Base-by-base conservation (phyloP, 2,329 filamentous ascomycete species). In the Alternaria consortialis region DNA sequence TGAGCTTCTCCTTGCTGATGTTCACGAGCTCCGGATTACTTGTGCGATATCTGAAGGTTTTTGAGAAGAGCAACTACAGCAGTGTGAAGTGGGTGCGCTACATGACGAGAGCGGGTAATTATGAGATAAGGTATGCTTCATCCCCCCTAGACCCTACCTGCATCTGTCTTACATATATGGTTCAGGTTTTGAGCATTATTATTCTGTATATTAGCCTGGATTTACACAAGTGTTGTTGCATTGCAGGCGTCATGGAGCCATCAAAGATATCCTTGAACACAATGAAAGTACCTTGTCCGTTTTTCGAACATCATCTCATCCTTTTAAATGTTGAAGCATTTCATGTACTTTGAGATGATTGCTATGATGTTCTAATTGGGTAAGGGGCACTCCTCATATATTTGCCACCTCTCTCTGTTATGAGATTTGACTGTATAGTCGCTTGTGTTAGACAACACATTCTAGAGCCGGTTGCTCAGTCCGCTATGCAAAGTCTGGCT, bases 1-100 rank as follows among this genome's bases (percentile, higher is more conserved):
- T 99, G 79, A 95, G 88, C 80, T 99, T 99, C 76, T 95, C 91
- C 65, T 81, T 99, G 73, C 85, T 99, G 73, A 99, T 99, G 96
- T 99, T 99, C 77, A 99, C 95, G 20, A 97, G 93, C 76, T 96
- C 91, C 1, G 95, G 95, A 0, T 78, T 99, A 75, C 77, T 99
- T 66, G 95, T 99, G 58, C 85, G 96, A 51, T 99, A 99, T 79
- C 82, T 99, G 59, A 99, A 99, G 82, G 95, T 99, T 2, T 99
- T 99, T 82, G 95, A 99, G 83, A 99, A 99, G 88, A 95, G 88
- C 80, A 98, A 98, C 80, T 99, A 99, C 79, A 96, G 92, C 65
- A 97, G 93, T 76, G 95, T 99, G 50, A 99, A 99, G 81, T 99
- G 95, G 95, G 95, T 99, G 71, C 85, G 95, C 71, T 99, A 99